These are phyloP conservation scores for Mrakia gelida DNA, from an alignment of 768 basidiomycete genomes.

Conservation along the genomic window DNA sequence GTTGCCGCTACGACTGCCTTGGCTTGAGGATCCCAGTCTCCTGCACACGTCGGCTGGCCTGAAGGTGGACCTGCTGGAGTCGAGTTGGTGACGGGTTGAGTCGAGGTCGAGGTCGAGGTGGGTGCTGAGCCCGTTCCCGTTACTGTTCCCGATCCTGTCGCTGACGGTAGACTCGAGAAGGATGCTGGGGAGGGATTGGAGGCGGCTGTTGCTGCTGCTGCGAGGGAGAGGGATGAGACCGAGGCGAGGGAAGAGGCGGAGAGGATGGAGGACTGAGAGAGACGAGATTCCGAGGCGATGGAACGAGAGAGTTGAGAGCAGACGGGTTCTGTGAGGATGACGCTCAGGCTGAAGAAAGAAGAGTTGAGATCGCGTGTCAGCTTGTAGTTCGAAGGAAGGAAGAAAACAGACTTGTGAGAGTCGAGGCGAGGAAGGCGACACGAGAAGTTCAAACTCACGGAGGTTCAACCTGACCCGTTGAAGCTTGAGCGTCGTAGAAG, in stretches of 20 bases:
- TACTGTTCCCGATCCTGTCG: background rate
- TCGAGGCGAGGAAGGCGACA: no score
- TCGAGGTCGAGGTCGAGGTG: background rate
- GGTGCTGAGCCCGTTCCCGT: background rate
- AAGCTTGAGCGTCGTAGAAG: slow-evolving; percentile 16
- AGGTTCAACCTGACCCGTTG: slow-evolving; percentile 8
- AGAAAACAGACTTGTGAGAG: background rate
- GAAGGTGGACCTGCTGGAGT: background rate
- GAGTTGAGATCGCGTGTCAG: background rate
- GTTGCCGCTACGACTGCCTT: slow-evolving; percentile 4
- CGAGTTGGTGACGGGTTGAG: background rate
- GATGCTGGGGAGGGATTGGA: background rate
- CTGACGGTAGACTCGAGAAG: background rate
- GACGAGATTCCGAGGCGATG: background rate
- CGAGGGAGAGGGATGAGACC: background rate
- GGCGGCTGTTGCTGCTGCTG: background rate
- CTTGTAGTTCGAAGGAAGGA: background rate
- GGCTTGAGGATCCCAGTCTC: slow-evolving; percentile 19
- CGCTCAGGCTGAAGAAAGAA: background rate
- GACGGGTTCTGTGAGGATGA: slow-evolving; percentile 11
- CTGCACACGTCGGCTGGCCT: slow-evolving; percentile 11
- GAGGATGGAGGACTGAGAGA: background rate
- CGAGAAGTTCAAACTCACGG: background rate
- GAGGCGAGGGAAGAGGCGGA: background rate
- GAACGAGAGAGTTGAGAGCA: slow-evolving; percentile 2